Conservation (phyloP, 1,139 yeast species). For the Suhomyces bolitotheri region DNA sequence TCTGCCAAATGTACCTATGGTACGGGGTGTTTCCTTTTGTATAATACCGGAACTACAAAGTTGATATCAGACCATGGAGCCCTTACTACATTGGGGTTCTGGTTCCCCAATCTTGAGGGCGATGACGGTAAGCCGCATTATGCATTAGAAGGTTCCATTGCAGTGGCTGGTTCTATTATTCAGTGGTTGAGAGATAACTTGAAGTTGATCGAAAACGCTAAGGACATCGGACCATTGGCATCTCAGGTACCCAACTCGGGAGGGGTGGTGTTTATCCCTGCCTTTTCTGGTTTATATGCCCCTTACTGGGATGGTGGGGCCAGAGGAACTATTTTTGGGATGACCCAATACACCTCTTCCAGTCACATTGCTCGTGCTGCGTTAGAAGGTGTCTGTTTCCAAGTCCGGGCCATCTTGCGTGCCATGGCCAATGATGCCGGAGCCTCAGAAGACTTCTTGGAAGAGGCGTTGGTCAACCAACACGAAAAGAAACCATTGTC, state of each 20-base stretch:
- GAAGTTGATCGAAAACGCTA: slow-evolving; percentile 75
- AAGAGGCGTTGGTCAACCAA: slow-evolving; percentile 42
- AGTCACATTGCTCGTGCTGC: slow-evolving; percentile 94
- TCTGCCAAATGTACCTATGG: slow-evolving; percentile 97
- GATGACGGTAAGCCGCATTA: slow-evolving; percentile 67
- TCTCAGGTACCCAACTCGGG: slow-evolving; percentile 79
- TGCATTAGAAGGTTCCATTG: slow-evolving; percentile 93
- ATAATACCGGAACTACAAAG: slow-evolving; percentile 76
- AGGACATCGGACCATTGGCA: slow-evolving; percentile 90
- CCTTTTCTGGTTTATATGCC: slow-evolving; percentile 90
- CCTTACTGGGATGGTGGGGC: slow-evolving; percentile 97
- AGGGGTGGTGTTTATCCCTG: slow-evolving; percentile 94
- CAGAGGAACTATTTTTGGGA: slow-evolving; percentile 88
- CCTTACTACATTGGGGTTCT: slow-evolving; percentile 84
- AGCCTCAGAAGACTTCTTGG: slow-evolving; percentile 48
- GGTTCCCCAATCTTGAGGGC: slow-evolving; percentile 70
- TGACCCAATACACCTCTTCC: slow-evolving; percentile 85
- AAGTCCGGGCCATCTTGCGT: slow-evolving; percentile 84
- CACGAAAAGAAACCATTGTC: slow-evolving; percentile 52
- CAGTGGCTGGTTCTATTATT: slow-evolving; percentile 93
- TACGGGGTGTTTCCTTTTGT: slow-evolving; percentile 89
- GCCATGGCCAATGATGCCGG: slow-evolving; percentile 90
- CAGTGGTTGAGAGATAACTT: slow-evolving; percentile 94
- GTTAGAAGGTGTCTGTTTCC: slow-evolving; percentile 92
- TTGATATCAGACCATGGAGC: slow-evolving; percentile 77